These are phyloP conservation scores for Ogataea saltuana DNA, from an alignment of 805 yeast species.

Conservation along the genomic window DNA sequence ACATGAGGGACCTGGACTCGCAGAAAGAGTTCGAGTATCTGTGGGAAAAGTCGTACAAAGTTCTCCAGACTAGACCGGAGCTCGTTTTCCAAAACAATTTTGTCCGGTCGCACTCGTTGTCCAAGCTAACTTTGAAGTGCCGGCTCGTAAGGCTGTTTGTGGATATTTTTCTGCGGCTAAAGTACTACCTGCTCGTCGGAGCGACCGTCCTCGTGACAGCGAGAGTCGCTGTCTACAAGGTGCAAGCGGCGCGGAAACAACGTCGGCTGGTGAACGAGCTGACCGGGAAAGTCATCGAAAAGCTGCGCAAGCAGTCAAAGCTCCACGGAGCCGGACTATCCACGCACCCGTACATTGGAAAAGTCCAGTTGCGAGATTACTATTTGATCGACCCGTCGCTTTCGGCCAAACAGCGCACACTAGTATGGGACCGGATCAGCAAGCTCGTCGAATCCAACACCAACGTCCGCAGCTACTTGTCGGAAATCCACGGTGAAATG, in stretches of 20 bases:
- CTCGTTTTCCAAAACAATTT: constrained; percentile 18
- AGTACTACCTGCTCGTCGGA: constrained; percentile 23
- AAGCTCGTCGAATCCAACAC: constrained; percentile 62
- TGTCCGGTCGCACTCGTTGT: constrained; percentile 31
- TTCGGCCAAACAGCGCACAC: constrained; percentile 41
- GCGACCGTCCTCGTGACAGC: constrained; percentile 5
- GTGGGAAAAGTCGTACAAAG: constrained; percentile 28
- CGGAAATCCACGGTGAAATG: constrained; percentile 84
- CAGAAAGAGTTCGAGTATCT: constrained; percentile 28
- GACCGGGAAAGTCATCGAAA: constrained; percentile 48
- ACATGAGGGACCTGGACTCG: constrained; percentile 9
- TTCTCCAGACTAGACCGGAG: constrained; percentile 22
- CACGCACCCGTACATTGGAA: constrained; percentile 54
- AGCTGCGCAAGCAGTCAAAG: constrained; percentile 48
- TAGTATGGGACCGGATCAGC: constrained; percentile 61
- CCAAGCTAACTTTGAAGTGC: constrained; percentile 33
- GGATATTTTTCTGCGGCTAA: constrained; percentile 25
- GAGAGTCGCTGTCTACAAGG: constrained; percentile 7
- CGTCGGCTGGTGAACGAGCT: constrained; percentile 46
- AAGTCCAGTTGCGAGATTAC: constrained; percentile 72
- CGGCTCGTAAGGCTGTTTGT: constrained; percentile 27
- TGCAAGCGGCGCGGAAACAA: constrained; percentile 32
- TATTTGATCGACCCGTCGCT: constrained; percentile 44
- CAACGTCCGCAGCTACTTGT: constrained; percentile 58
- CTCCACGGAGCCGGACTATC: constrained; percentile 37